Percentiles rank a stretch among this genome's conserved stretches.
Conservation (phyloP, 164 flowering plant species). For the Paratinospora sagittata region DNA sequence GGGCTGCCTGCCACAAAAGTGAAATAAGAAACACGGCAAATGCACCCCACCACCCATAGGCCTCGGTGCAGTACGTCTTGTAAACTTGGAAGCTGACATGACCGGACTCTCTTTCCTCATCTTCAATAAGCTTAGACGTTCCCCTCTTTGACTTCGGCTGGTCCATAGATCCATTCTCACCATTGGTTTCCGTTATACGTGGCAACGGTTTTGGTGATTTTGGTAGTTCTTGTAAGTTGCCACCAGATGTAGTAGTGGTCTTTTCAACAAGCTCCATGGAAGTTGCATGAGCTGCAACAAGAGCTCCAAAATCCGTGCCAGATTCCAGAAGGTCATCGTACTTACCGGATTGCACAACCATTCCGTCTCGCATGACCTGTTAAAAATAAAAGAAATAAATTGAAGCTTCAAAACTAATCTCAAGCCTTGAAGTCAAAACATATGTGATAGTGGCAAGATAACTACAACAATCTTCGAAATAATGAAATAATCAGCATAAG, state of each 20-base stretch:
- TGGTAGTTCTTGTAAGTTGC: constrained; percentile 20
- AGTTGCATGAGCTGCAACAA: constrained; percentile 88
- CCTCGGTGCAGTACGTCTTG: constrained; percentile 74
- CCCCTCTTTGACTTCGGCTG: constrained; percentile 33
- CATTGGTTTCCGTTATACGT: constrained; percentile 31
- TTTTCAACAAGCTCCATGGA: constrained; percentile 87
- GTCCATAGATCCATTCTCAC: constrained; percentile 34
- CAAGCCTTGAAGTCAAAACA: neutral
- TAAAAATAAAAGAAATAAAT: neutral
- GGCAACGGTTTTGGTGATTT: constrained; percentile 25
- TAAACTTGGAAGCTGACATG: constrained; percentile 64
- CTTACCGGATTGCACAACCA: constrained; percentile 87
- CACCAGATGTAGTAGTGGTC: constrained; percentile 14
- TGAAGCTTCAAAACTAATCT: neutral
- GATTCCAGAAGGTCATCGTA: constrained; percentile 53
- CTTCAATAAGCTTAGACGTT: constrained; percentile 69
- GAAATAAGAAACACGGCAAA: constrained; percentile 37
- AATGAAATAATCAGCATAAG: no score
- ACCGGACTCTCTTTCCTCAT: constrained; percentile 85
- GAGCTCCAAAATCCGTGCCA: constrained; percentile 63
- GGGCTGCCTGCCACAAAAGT: constrained; percentile 58
- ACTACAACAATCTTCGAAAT: no score
- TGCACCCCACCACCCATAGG: constrained; percentile 93
- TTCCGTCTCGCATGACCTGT: constrained; percentile 96
- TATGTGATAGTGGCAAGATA: no score